Evolutionary conservation across 2,329 filamentous ascomycete genomes (phyloP).

Genomic region (Ophiocordyceps unilateralis): DNA sequence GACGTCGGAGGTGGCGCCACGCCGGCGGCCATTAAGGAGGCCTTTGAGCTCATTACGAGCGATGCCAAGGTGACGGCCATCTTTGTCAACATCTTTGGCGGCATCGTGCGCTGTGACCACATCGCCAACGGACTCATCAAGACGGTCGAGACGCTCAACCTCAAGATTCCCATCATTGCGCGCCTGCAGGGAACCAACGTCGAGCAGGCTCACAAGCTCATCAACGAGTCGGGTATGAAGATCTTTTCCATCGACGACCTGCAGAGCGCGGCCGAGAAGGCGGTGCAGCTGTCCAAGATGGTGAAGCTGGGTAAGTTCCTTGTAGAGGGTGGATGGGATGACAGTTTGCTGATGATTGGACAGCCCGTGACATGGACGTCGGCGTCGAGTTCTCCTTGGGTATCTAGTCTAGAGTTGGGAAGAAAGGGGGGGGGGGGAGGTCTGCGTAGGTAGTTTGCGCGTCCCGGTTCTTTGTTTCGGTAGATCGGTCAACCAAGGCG

Average conservation of each 20-base stretch:
- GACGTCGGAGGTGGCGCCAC: conserved; percentile 97
- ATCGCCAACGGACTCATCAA: conserved; percentile 93
- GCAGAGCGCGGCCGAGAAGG: conserved; percentile 92
- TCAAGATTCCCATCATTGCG: conserved; percentile 92
- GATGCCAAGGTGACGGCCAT: conserved; percentile 97
- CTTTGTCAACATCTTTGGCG: conserved; percentile 99
- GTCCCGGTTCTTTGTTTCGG: not conserved
- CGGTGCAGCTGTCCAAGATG: conserved; percentile 96
- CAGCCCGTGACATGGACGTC: conserved; percentile 89
- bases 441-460: too few relatives aligned
- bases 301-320: conserved; percentile 77
- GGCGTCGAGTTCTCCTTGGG: conserved; percentile 89
- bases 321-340: not conserved
- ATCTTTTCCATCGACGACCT: conserved; percentile 99
- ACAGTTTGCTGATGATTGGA: not conserved
- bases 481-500: too few relatives aligned
- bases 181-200: conserved; percentile 97
- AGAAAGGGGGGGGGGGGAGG: not conserved
- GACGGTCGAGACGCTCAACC: conserved; percentile 85
- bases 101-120: conserved; percentile 94
- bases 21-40: conserved; percentile 88
- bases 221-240: conserved; percentile 96
- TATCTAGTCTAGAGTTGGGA: conserved; percentile 44
- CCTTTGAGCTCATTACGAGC: conserved; percentile 96
- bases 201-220: conserved; percentile 78